These are phyloP conservation scores for Penicillium crystallinum DNA, from an alignment of 495 filamentous ascomycete species.

Conservation along the genomic window DNA sequence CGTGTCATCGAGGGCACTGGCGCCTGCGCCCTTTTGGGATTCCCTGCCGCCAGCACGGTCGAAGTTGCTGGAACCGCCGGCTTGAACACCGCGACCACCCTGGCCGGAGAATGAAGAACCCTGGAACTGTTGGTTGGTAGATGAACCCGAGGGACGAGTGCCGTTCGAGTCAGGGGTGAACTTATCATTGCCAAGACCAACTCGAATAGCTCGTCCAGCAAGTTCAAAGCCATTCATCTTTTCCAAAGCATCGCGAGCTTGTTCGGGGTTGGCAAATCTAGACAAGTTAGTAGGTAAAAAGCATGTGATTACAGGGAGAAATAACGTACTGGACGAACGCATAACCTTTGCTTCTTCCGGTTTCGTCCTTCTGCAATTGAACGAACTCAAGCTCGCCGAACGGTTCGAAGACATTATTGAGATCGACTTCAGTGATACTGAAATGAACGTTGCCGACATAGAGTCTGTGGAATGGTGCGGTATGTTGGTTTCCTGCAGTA, in stretches of 20 bases:
- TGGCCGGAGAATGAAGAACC: conserved; percentile 92
- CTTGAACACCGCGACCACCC: conserved; percentile 82
- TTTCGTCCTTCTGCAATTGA: conserved; percentile 92
- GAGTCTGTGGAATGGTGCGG: conserved; percentile 93
- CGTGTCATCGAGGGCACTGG: conserved; percentile 95
- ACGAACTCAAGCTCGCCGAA: conserved; percentile 98
- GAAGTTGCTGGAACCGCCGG: conserved; percentile 74
- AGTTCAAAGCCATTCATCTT: conserved; percentile 99
- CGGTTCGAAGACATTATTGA: conserved; percentile 95
- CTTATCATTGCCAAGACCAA: conserved; percentile 99
- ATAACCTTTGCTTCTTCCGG: conserved; percentile 86
- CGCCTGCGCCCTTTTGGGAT: conserved; percentile 81
- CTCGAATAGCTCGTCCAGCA: conserved; percentile 93
- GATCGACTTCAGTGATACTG: conserved; percentile 94
- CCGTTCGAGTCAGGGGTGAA: conserved; percentile 97
- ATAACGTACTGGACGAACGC: conserved; percentile 94
- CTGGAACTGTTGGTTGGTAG: conserved; percentile 76
- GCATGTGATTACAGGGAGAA: background rate
- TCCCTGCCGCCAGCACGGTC: conserved; percentile 91
- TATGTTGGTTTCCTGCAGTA: conserved; percentile 57
- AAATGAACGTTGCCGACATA: conserved; percentile 99
- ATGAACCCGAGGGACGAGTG: conserved; percentile 74
- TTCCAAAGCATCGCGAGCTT: conserved; percentile 89
- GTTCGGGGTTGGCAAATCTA: conserved; percentile 87
- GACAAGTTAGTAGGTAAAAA: conserved; percentile 5